Evolutionary conservation across 1,139 yeast species (phyloP).

Genomic region (Pichia cactophila): DNA sequence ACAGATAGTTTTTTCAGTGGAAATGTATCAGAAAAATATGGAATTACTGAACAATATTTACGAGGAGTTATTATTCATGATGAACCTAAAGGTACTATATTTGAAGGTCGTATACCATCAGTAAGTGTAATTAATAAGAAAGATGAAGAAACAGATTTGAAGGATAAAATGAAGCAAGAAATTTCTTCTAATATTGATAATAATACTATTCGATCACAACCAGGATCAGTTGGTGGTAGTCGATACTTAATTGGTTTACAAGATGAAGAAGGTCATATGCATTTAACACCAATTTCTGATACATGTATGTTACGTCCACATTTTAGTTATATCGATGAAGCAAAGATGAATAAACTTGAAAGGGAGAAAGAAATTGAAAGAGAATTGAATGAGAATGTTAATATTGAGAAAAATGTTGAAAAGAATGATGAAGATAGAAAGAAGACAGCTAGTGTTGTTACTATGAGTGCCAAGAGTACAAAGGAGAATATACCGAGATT

Average conservation of each 20-base stretch:
- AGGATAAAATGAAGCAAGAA: background rate
- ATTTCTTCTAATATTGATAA: background rate
- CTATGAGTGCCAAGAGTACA: slow-evolving; percentile 67
- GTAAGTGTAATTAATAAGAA: slow-evolving; percentile 1
- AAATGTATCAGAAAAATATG: slow-evolving; percentile 56
- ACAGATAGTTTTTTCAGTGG: slow-evolving; percentile 58
- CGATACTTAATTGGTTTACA: slow-evolving; percentile 12
- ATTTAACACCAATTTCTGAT: slow-evolving; percentile 58
- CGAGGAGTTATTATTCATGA: slow-evolving; percentile 59
- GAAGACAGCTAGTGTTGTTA: slow-evolving; percentile 52
- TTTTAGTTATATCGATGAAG: slow-evolving; percentile 63
- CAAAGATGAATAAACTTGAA: slow-evolving; percentile 32
- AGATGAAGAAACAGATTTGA: background rate
- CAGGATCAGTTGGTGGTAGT: slow-evolving; percentile 18
- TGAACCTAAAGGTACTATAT: slow-evolving; percentile 23
- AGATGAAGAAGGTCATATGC: slow-evolving; percentile 42
- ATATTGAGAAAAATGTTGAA: slow-evolving; percentile 7
- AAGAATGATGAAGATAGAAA: slow-evolving; percentile 3
- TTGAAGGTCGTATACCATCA: slow-evolving; percentile 7
- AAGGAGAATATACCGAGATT: slow-evolving; percentile 51
- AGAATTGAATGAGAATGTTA: slow-evolving; percentile 27
- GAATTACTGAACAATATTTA: slow-evolving; percentile 51
- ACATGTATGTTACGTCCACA: slow-evolving; percentile 77
- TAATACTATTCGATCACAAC: slow-evolving; percentile 15
- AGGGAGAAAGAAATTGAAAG: slow-evolving; percentile 32